Base-by-base conservation (phyloP, 2,329 filamentous ascomycete species). In the Neurospora sp. region DNA sequence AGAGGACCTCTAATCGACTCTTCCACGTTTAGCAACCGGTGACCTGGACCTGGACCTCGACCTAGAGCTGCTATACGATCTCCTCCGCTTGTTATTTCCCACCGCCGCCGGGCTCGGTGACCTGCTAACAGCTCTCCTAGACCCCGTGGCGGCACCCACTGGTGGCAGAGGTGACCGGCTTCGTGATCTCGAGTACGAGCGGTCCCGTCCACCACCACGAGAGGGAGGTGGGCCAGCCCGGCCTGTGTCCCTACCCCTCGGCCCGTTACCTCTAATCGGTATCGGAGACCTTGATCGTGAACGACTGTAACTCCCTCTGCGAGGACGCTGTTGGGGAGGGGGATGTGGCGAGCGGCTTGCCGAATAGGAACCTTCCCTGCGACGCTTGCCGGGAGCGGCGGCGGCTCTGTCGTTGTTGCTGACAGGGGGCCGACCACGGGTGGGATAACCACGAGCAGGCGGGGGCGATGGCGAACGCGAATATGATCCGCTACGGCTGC, bases 11-110 rank as follows among this genome's bases (percentile, higher is more conserved):
- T 69, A 73, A 66, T 69, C 73, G 66, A 76, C 76, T 71, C 73
- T 75, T 33, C 75, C 76, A 67, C 76, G 73, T 66, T 76, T 75
- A 33, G 74, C 71, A 36, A 68, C 66, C 66, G 39, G 70, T 9
- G 71, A 69, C 38, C 74, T 73, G 42, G 75, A 75, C 62, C 73
- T 72, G 39, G 17, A 43, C 40, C 40, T 43, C 58, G 72, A 74
- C 66, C 75, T 69, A n/a, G 71, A 73, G 17, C 70, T 71, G 28
- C 74, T 75, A 52, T 73, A 72, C 67, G 70, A 70, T 36, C 72
- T 71, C 67, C 74, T 73, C 66, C 73, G 69, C 62, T 76, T 76
- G 19, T 70, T 69, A 11, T 68, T 67, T 4, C 43, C 19, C 5
- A 23, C 19, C 1, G 38, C 19, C 1, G 38, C 68, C n/a, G 40